Evolutionary conservation across 768 basidiomycete genomes (phyloP).

Genomic region (Hericium coralloides): DNA sequence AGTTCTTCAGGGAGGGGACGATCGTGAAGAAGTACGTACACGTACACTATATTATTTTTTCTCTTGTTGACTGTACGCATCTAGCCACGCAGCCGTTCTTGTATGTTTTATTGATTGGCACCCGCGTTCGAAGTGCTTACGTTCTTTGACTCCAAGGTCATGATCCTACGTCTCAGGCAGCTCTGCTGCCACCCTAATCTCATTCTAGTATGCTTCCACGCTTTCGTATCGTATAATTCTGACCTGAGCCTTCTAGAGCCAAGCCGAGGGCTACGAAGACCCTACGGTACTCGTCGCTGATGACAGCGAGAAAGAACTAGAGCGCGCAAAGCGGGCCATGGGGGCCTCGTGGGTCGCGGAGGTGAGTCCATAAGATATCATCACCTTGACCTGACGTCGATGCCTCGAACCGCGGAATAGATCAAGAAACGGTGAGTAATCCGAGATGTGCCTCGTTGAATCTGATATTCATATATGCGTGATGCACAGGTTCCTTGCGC

Average conservation of each 20-base stretch:
- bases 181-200: conserved; percentile 67
- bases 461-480: conserved; percentile 23
- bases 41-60: not conserved
- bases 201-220: conserved; percentile 39
- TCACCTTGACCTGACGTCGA: not conserved
- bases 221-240: not conserved
- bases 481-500: conserved; percentile 34
- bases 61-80: not conserved
- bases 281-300: conserved; percentile 39
- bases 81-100: conserved; percentile 40
- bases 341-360: conserved; percentile 30
- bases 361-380: conserved; percentile 7
- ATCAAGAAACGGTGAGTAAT: not conserved
- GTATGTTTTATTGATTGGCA: conserved; percentile 15
- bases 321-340: conserved; percentile 40
- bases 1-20: conserved; percentile 54
- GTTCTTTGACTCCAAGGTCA: conserved; percentile 30
- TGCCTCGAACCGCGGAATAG: not conserved
- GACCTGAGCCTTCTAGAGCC: conserved; percentile 22
- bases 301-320: conserved; percentile 46
- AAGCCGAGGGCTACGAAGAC: conserved; percentile 39
- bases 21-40: conserved; percentile 58
- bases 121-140: too few species aligned
- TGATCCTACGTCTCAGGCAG: conserved; percentile 71
- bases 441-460: not conserved